Evolutionary conservation across 1,284 basidiomycete genomes (phyloP).

Genomic region (Moesziomyces sp.): DNA sequence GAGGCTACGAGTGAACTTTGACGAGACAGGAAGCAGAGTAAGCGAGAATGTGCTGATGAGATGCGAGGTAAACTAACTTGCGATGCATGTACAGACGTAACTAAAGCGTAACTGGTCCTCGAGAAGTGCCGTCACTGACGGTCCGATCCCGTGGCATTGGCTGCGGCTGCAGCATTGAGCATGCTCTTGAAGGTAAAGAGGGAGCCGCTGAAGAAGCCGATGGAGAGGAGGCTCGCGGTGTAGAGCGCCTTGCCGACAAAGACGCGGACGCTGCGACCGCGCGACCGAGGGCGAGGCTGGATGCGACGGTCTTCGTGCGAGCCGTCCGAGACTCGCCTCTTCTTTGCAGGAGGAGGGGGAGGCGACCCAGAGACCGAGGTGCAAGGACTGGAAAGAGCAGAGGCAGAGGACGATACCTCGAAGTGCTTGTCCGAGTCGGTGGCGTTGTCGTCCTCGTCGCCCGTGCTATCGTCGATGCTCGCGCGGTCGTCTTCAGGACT

Average conservation of each 20-base stretch:
- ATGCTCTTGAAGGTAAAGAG: constrained; percentile 44
- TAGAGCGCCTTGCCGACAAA: constrained; percentile 14
- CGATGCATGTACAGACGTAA: neutral
- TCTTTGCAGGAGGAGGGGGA: constrained; percentile 9
- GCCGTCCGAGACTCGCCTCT: constrained; percentile 6
- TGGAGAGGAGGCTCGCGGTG: constrained; percentile 24
- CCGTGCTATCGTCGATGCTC: neutral
- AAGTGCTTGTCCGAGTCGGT: neutral
- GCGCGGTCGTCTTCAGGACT: neutral
- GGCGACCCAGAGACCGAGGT: neutral
- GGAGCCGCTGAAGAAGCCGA: constrained; percentile 33
- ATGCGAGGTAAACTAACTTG: neutral
- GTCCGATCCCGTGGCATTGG: constrained; percentile 17
- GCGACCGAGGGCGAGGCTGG: neutral
- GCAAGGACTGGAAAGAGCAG: neutral
- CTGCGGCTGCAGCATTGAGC: constrained; percentile 37
- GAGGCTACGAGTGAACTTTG: neutral
- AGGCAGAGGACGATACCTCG: neutral
- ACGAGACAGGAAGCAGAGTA: neutral
- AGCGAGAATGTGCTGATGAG: neutral
- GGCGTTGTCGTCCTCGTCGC: too few relatives aligned
- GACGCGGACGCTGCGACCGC: constrained; percentile 1
- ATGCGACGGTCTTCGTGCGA: neutral
- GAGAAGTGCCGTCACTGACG: constrained; percentile 1
- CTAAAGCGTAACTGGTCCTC: too few relatives aligned